Evolutionary conservation across 148 eudicot genomes (phyloP).

Genomic region (Talinum fruticosum): DNA sequence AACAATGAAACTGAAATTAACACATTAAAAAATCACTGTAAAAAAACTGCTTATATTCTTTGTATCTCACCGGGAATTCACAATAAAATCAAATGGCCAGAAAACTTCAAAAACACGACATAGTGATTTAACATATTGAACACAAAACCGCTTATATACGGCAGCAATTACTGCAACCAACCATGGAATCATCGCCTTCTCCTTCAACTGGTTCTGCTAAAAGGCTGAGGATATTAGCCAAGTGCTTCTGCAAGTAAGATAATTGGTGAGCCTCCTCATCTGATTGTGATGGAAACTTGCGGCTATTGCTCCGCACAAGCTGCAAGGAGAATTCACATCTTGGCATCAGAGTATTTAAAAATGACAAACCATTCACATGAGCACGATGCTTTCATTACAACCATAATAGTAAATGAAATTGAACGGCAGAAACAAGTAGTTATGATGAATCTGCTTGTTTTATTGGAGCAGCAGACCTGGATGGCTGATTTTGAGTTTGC

Average conservation of each 20-base stretch:
- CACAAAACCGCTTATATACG: background rate
- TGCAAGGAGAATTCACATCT: constrained; percentile 31
- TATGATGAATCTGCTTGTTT: background rate
- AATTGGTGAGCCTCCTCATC: constrained; percentile 98
- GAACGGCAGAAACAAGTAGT: background rate
- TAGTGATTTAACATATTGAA: background rate
- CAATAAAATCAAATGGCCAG: background rate
- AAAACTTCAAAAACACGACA: background rate
- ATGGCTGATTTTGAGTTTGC: background rate
- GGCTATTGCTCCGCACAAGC: constrained; percentile 96
- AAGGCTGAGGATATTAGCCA: constrained; percentile 84
- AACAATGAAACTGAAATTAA: background rate
- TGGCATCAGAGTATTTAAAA: background rate
- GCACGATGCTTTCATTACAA: background rate
- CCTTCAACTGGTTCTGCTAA: constrained; percentile 81
- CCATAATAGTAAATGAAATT: background rate
- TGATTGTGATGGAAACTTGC: constrained; percentile 88
- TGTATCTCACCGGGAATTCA: background rate
- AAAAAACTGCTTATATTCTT: background rate
- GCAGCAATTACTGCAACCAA: constrained; percentile 36
- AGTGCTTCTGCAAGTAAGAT: constrained; percentile 88
- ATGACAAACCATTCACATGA: background rate
- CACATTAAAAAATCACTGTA: background rate
- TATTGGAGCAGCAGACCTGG: background rate
- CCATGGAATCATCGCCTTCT: constrained; percentile 81